Conservation (phyloP, 1,284 basidiomycete species). For the Microbotryum scabiosae region DNA sequence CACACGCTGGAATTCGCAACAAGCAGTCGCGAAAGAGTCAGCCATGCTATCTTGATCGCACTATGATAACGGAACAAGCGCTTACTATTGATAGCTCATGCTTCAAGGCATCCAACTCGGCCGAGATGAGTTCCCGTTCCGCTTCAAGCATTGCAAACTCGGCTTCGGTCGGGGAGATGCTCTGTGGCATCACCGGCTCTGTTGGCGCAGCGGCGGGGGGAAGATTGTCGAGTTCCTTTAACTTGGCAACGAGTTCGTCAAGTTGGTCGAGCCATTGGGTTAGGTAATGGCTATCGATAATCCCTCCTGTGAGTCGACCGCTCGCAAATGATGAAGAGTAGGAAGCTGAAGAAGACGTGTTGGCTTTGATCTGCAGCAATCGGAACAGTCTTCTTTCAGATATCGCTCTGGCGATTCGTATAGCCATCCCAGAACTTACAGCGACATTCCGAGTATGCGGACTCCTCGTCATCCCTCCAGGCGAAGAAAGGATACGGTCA, state of each 20-base stretch:
- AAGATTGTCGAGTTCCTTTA: background rate
- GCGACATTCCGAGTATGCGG: conserved; percentile 26
- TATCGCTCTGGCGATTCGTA: background rate
- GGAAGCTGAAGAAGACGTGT: background rate
- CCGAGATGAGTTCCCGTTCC: conserved; percentile 21
- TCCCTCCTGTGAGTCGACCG: background rate
- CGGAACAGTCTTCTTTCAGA: background rate
- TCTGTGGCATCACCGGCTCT: background rate
- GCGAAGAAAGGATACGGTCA: conserved; percentile 7
- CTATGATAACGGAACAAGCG: accelerated
- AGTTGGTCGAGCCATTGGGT: conserved; percentile 17
- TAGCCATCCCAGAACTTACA: background rate
- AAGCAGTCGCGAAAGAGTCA: too few species aligned
- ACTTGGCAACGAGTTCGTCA: conserved; percentile 6
- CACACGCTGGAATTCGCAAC: background rate
- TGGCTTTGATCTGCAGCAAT: conserved; percentile 3
- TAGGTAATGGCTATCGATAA: conserved; percentile 11
- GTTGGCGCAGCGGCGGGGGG: background rate
- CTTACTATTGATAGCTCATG: conserved; percentile 5
- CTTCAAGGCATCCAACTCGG: conserved; percentile 15
- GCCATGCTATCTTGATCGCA: background rate
- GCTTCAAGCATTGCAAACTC: conserved; percentile 21
- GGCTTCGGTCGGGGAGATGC: conserved; percentile 1
- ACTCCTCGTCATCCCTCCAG: conserved; percentile 16
- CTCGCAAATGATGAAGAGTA: background rate